Conservation (phyloP, 139 green algal species). For the Tetradesmus lagerheimii region DNA sequence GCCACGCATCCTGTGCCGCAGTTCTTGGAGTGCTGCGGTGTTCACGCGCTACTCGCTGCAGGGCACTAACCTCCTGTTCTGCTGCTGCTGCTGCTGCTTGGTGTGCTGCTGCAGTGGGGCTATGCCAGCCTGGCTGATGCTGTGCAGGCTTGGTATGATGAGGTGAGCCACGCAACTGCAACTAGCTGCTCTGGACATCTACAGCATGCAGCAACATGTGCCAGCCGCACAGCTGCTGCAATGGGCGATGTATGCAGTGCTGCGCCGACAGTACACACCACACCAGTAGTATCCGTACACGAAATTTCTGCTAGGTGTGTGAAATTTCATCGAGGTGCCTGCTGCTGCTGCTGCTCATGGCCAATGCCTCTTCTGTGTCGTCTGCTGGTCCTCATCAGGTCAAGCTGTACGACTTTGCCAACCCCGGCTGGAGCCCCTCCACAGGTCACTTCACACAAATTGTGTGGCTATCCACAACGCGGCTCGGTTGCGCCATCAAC, state of each 20-base stretch:
- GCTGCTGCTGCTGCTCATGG: no score
- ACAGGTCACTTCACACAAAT: constrained; percentile 46
- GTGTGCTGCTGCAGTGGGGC: constrained; percentile 38
- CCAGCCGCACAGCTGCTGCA: neutral
- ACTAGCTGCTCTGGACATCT: no score
- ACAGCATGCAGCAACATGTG: neutral
- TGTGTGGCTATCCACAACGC: constrained; percentile 34
- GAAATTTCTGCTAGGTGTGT: no score
- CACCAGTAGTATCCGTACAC: neutral
- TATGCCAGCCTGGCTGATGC: constrained; percentile 33
- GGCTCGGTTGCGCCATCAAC: constrained; percentile 47
- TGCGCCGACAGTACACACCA: neutral
- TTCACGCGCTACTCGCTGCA: neutral
- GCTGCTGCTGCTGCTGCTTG: neutral
- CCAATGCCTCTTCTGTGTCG: neutral
- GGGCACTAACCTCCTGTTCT: neutral
- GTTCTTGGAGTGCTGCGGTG: neutral
- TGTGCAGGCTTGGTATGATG: constrained; percentile 54
- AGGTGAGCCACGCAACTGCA: constrained; percentile 41
- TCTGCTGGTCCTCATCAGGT: constrained; percentile 29
- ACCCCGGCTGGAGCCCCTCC: neutral
- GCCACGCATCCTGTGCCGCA: neutral
- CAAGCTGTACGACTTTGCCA: constrained; percentile 41
- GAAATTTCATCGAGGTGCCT: no score
- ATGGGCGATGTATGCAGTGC: neutral